These are phyloP conservation scores for Colletotrichum gloeosporioides DNA, from an alignment of 2,329 filamentous ascomycete species.

Conservation along the genomic window DNA sequence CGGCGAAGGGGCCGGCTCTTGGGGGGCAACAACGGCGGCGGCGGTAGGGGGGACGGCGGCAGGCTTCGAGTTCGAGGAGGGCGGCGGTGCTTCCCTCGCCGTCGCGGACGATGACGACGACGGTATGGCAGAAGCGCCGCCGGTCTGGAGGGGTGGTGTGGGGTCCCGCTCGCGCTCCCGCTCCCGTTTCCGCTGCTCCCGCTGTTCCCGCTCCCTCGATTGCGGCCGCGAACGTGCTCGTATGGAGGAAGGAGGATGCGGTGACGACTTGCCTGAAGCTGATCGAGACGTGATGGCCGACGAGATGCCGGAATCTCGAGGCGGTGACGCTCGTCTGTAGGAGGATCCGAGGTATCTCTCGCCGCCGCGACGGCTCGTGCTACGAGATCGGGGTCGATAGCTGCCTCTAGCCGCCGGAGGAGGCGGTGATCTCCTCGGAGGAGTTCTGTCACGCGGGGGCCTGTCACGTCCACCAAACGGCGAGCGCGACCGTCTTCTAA, in stretches of 20 bases:
- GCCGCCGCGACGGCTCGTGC: slow-evolving; percentile 51
- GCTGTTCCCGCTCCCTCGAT: slow-evolving; percentile 41
- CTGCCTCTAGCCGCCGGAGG: slow-evolving; percentile 44
- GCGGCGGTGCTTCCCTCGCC: slow-evolving; percentile 28
- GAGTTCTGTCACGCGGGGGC: slow-evolving; percentile 39
- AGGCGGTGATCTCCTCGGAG: slow-evolving; percentile 43
- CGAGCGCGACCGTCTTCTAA: slow-evolving; percentile 60
- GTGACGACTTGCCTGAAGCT: slow-evolving; percentile 57
- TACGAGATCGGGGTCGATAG: slow-evolving; percentile 60
- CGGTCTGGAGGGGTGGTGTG: slow-evolving; percentile 13
- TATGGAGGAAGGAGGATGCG: slow-evolving; percentile 49
- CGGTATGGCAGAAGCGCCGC: slow-evolving; percentile 21
- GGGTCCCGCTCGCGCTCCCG: slow-evolving; percentile 19
- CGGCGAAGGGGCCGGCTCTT: slow-evolving; percentile 29
- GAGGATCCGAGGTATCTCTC: slow-evolving; percentile 41
- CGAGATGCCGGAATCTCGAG: slow-evolving; percentile 53
- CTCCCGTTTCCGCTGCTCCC: slow-evolving; percentile 13
- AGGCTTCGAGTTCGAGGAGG: slow-evolving; percentile 5
- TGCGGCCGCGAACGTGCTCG: slow-evolving; percentile 53
- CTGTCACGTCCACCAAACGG: slow-evolving; percentile 55
- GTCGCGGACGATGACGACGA: slow-evolving; percentile 22
- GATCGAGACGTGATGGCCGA: slow-evolving; percentile 57
- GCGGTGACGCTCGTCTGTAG: slow-evolving; percentile 53
- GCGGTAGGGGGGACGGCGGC: slow-evolving; percentile 18
- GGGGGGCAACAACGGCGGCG: slow-evolving; percentile 22